Base-by-base conservation (phyloP, 495 filamentous ascomycete species). In the Venustampulla echinocandica region DNA sequence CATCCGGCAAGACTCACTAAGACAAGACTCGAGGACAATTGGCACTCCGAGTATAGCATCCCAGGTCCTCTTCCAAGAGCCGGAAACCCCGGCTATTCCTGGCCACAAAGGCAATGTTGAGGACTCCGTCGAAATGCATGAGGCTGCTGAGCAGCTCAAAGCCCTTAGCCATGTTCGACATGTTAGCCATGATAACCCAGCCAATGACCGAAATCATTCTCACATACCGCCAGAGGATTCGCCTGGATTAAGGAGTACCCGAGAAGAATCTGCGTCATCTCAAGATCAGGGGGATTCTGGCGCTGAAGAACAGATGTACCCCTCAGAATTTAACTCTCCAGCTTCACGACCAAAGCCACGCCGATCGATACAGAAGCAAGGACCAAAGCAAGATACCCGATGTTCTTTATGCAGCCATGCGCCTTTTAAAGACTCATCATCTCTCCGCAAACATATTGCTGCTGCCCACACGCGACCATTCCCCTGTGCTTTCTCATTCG, bases 401-500 rank as follows among this genome's bases (percentile, higher is more conserved):
- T 78, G 74, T 56, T 63, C 61, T 19, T 65, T 71, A 28, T 78
- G 74, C 52, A 75, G 65, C 49, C 73, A 76, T 47, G 68, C 72
- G 0, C 74, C 74, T 1, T 78, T 78, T 57, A 76, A 76, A 42
- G 74, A 78, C 47, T 73, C 70, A 13, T 78, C 71, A 1, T 75
- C 72, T 2, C 60, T 74, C 27, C 66, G 74, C 11, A 80, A 80
- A 52, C 77, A 80, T 50, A 71, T 79, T 22, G 73, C 76, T 5
- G 75, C 74, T 13, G 73, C 76, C 21, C 71, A 80, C 44, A 77
- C 74, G 1, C 76, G 87, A 6, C 80, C 82, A 0, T 98, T 95
- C 58, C 74, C 79, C 9, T 98, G 92, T 61, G 84, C 82, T 30
- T 92, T 96, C 61, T 73, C 77, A 10, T 80, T 77, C 44, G 93